Conservation (phyloP, 257 asterid genomes). For the Gynochthodes officinalis region DNA sequence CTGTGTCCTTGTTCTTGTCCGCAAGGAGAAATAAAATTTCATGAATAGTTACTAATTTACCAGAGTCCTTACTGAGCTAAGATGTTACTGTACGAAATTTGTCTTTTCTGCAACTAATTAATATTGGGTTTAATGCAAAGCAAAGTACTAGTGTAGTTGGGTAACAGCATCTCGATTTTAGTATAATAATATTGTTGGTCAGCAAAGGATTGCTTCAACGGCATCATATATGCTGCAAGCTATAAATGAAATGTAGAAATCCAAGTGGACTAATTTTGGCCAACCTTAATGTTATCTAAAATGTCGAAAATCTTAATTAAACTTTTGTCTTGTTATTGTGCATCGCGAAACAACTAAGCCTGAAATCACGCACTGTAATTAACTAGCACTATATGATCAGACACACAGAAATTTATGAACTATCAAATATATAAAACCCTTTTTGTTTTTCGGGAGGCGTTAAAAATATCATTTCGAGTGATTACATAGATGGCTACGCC, state of each 20-base stretch:
- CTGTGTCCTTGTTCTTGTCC: too few species aligned
- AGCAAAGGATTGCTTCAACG: constrained; percentile 19
- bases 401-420: constrained; percentile 4
- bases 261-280: constrained; percentile 10
- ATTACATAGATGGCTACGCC: neutral
- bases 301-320: neutral
- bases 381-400: too few species aligned
- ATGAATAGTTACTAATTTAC: too few species aligned
- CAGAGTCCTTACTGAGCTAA: too few species aligned
- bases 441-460: too few species aligned
- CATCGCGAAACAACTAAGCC: neutral
- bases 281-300: neutral
- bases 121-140: neutral
- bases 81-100: too few species aligned
- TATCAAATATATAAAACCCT: too few species aligned
- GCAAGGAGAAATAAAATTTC: too few species aligned
- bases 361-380: neutral
- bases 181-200: neutral
- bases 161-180: neutral
- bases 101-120: neutral
- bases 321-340: neutral
- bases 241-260: constrained; percentile 17
- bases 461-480: neutral
- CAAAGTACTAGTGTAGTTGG: neutral
- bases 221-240: neutral